Conservation (phyloP, 495 filamentous ascomycete species). For the Daldinia caldariorum region DNA sequence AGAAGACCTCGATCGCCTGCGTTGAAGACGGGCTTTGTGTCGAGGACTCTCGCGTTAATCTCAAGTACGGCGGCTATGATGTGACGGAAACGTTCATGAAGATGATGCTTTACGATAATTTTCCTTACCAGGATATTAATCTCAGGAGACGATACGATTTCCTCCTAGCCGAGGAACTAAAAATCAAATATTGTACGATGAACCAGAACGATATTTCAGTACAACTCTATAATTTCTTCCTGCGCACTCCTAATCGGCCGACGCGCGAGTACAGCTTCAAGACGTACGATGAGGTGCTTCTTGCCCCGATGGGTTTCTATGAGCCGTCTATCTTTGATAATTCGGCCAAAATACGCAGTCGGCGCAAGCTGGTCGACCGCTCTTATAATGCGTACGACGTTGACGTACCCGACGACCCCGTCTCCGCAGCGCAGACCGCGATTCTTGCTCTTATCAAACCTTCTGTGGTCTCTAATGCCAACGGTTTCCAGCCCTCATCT, state of each 20-base stretch:
- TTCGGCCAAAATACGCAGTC: constrained; percentile 75
- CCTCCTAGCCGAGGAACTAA: constrained; percentile 91
- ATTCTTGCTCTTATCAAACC: constrained; percentile 77
- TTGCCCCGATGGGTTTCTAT: constrained; percentile 91
- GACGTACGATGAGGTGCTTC: constrained; percentile 90
- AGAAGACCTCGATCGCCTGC: constrained; percentile 97
- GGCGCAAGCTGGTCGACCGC: constrained; percentile 79
- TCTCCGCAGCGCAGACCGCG: constrained; percentile 83
- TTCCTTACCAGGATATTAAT: constrained; percentile 94
- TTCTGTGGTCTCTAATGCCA: constrained; percentile 54
- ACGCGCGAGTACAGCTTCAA: constrained; percentile 94
- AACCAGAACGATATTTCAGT: constrained; percentile 84
- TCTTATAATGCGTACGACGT: constrained; percentile 92
- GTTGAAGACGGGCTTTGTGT: constrained; percentile 96
- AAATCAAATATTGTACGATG: constrained; percentile 88
- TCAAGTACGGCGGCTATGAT: constrained; percentile 92
- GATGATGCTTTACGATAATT: constrained; percentile 95
- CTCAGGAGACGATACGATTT: constrained; percentile 91
- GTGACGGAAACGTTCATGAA: constrained; percentile 94
- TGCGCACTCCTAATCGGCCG: constrained; percentile 85
- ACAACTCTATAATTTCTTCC: constrained; percentile 84
- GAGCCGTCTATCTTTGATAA: constrained; percentile 88
- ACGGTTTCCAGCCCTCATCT: constrained; percentile 50
- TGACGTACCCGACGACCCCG: constrained; percentile 85
- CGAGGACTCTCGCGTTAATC: constrained; percentile 88